phyloP scores from a whole-genome alignment of 192 early-diverging fungal genomes.

The Haplosporangium gracile region DNA sequence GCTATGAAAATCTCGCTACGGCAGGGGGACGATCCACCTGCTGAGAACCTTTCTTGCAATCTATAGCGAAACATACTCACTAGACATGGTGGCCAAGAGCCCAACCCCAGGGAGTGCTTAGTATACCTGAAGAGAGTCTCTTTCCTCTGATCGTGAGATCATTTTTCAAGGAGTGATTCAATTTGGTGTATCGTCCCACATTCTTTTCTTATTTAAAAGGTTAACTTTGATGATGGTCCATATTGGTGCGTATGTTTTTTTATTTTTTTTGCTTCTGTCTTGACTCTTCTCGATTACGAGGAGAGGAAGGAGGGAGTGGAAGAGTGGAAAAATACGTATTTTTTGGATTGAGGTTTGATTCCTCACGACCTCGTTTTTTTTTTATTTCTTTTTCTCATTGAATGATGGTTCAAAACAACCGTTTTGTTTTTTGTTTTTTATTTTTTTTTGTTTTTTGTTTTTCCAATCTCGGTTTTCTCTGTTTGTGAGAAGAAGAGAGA shows the following conservation, averaged over 20 bases:
- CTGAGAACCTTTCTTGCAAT: slow-evolving; percentile 49
- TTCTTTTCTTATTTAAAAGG: slow-evolving; percentile 26
- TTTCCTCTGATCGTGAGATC: not conserved
- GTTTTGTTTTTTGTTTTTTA: not conserved
- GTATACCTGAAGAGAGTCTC: slow-evolving; percentile 12
- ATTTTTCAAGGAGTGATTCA: slow-evolving; percentile 10
- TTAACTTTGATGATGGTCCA: slow-evolving; percentile 35
- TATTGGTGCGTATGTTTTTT: too few relatives aligned
- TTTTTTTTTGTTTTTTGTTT: not conserved
- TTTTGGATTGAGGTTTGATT: slow-evolving; percentile 44
- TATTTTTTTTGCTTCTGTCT: not conserved
- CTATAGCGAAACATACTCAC: slow-evolving; percentile 50
- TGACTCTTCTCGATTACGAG: not conserved
- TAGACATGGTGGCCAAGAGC: slow-evolving; percentile 58
- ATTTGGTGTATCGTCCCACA: slow-evolving; percentile 38
- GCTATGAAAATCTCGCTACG: slow-evolving; percentile 29
- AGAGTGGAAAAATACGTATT: not conserved
- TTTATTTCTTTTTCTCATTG: not conserved
- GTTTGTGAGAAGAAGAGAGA: too few relatives aligned
- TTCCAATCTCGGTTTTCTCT: too few relatives aligned
- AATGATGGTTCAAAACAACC: too few relatives aligned
- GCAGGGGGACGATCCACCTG: slow-evolving; percentile 51
- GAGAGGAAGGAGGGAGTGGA: not conserved
- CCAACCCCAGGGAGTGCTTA: slow-evolving; percentile 32
- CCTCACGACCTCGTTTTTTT: slow-evolving; percentile 23